Percentiles rank a stretch among this genome's conserved stretches.
These are phyloP conservation scores for Colletotrichum lini DNA, from an alignment of 2,329 filamentous ascomycete species.

Conservation along the genomic window DNA sequence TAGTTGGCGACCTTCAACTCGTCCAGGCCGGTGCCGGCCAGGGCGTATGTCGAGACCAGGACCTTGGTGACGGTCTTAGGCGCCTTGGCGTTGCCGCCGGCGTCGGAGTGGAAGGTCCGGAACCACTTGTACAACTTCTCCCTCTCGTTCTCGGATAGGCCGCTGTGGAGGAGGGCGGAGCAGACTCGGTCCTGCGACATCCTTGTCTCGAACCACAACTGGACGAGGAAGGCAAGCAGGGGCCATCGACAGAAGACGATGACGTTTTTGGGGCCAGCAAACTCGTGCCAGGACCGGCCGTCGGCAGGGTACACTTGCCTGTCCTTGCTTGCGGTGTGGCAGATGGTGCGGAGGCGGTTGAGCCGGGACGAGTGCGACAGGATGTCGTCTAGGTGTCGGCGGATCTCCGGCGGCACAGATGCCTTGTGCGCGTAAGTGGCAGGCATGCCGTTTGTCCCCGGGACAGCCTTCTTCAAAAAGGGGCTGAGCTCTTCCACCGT, in stretches of 20 bases:
- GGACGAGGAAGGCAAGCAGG: not conserved
- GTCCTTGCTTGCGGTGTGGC: not conserved
- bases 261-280: not conserved
- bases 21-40: slow-evolving; percentile 7
- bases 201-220: not conserved
- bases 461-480: no score
- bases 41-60: not conserved
- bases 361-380: not conserved
- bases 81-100: not conserved
- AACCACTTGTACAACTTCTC: not conserved
- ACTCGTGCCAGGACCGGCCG: not conserved
- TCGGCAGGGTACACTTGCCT: not conserved
- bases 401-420: not conserved
- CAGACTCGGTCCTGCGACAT: not conserved
- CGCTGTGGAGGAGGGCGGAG: not conserved
- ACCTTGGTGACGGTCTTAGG: not conserved
- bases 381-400: not conserved
- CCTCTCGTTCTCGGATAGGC: not conserved
- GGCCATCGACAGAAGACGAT: not conserved
- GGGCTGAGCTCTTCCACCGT: no score
- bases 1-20: slow-evolving; percentile 1
- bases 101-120: not conserved
- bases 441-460: not conserved
- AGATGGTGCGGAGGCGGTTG: not conserved
- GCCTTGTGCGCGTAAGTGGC: not conserved